Base-by-base conservation (phyloP, 2,329 filamentous ascomycete species). In the Aspergillus phoenicis region DNA sequence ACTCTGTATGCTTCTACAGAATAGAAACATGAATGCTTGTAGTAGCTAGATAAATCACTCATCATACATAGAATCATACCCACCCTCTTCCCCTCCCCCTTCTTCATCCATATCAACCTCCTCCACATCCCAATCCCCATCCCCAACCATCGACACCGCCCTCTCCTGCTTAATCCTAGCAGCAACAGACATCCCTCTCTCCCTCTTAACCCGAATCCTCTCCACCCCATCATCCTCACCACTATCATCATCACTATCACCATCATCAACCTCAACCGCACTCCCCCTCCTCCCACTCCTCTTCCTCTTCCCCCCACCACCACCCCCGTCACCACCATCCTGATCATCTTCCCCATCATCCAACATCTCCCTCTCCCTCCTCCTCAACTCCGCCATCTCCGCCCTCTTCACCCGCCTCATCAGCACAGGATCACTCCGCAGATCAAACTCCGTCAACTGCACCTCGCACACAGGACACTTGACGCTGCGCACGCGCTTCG, bases 381-480 rank as follows among this genome's bases (percentile, higher is more conserved):
- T 24, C 45, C 22, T 48, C 52, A n/a, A 43, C n/a, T 30, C 57
- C 22, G 70, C 73, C 53, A 75, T 64, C 0, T 30, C 57, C 22
- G 70, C 70, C 10, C 79, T 71, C 17, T 73, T 70, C 28, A 80
- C 75, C 30, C 76, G 72, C 17, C 78, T 68, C 22, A 77, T 57
- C 33, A 82, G 60, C 8, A 77, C 76, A 1, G 73, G 68, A 65
- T 83, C 78, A 8, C 69, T 63, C 45, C 72, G 69, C 36, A 83
- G 68, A 68, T 81, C 77, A 5, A 65, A 67, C 15, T 69, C 62
- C 4, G 75, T 75, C 47, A 83, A 59, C 7, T 64, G 57, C 26
- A 73, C 70, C 7, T 71, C 73, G 52, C 80, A 82, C 2, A 80
- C 77, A 0, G 80, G 79, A 52, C 78, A 81, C 47, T 77, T 73